Conservation (phyloP, 331 rosid species). For the Spiraea crenata region DNA sequence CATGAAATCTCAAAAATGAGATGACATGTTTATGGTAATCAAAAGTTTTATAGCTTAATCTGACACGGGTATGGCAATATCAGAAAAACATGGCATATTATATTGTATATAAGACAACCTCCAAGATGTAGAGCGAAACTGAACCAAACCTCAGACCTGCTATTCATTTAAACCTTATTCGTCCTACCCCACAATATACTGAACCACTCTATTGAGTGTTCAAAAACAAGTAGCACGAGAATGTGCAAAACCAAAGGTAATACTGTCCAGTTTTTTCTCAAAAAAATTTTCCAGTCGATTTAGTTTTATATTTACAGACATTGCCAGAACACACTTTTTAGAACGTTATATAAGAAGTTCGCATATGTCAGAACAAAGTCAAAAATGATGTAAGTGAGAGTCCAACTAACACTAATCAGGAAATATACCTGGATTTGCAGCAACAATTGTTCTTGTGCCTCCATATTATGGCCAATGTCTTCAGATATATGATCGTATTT, state of each 20-base stretch:
- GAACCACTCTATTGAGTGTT: not conserved
- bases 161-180: not conserved
- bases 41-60: not conserved
- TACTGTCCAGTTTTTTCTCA: not conserved
- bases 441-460: constrained; percentile 91
- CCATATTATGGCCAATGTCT: constrained; percentile 87
- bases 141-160: not conserved
- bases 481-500: constrained; percentile 84
- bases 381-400: constrained; percentile 1
- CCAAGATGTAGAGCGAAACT: constrained; percentile 4
- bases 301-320: not conserved
- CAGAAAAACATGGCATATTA: not conserved
- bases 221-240: constrained; percentile 1
- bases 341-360: not conserved
- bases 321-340: not conserved
- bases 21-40: not conserved
- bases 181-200: not conserved
- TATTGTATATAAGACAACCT: not conserved
- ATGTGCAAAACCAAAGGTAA: not conserved
- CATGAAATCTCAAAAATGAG: not conserved
- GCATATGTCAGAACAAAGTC: constrained; percentile 2
- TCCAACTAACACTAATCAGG: constrained; percentile 5
- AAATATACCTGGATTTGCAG: constrained; percentile 85
- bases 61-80: not conserved
- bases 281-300: not conserved